Evolutionary conservation across 495 filamentous ascomycete genomes (phyloP).

Genomic region (Aspergillus hancockii): DNA sequence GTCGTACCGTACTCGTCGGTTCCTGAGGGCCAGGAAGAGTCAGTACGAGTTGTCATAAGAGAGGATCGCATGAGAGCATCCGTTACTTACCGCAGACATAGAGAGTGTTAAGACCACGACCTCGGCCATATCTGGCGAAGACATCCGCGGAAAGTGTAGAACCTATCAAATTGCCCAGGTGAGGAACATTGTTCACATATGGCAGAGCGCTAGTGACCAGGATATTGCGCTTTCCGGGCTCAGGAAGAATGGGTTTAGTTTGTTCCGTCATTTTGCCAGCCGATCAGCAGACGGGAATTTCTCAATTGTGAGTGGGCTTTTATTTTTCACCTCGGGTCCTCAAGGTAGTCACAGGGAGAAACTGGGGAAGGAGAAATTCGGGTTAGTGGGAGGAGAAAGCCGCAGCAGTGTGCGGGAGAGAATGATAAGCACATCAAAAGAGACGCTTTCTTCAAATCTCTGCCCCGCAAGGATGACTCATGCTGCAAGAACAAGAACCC

Average conservation of each 20-base stretch:
- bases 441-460: neutral
- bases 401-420: neutral
- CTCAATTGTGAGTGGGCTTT: neutral
- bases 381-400: neutral
- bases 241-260: constrained; percentile 6
- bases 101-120: constrained; percentile 7
- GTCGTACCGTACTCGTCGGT: constrained; percentile 83
- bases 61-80: neutral
- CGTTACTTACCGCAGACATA: constrained; percentile 4
- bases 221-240: constrained; percentile 19
- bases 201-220: constrained; percentile 65
- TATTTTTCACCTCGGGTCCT: constrained; percentile 1
- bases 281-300: neutral
- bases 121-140: constrained; percentile 47
- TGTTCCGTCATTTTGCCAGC: constrained; percentile 4
- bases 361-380: neutral
- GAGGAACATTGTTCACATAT: constrained; percentile 96
- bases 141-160: constrained; percentile 83
- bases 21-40: constrained; percentile 61
- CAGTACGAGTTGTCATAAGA: constrained; percentile 29
- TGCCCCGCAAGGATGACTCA: constrained; percentile 2
- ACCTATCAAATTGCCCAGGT: constrained; percentile 92
- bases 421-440: neutral
- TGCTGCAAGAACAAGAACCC: neutral
- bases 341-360: neutral